Evolutionary conservation across 352 stramenopile genomes (phyloP).

Genomic region (Phytophthora crassamura): DNA sequence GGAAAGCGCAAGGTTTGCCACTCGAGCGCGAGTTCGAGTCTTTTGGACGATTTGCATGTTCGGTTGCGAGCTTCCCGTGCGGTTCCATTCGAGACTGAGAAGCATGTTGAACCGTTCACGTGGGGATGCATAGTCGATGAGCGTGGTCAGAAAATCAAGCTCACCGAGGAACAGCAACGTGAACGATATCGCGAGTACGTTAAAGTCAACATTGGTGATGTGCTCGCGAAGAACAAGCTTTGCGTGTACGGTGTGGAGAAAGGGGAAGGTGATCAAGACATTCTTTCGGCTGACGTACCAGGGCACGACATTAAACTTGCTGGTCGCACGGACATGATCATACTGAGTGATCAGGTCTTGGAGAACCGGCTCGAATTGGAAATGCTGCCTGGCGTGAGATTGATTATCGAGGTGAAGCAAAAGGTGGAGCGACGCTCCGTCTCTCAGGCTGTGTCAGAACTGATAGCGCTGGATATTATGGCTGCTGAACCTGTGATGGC

Average conservation of each 20-base stretch:
- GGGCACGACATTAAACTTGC: conserved; percentile 28
- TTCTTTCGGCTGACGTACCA: conserved; percentile 29
- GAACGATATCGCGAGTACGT: conserved; percentile 33
- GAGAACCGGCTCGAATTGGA: conserved; percentile 13
- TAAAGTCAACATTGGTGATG: no score
- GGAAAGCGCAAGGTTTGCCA: conserved; percentile 15
- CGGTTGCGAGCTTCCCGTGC: conserved; percentile 8
- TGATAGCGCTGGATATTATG: conserved; percentile 36
- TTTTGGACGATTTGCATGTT: conserved; percentile 23
- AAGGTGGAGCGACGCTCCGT: conserved; percentile 21
- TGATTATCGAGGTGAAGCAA: conserved; percentile 38
- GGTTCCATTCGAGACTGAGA: conserved; percentile 12
- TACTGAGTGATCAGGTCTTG: conserved; percentile 31
- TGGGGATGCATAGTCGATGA: conserved; percentile 26
- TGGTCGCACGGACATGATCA: conserved; percentile 32
- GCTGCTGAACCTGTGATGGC: no score
- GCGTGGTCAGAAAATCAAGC: conserved; percentile 16
- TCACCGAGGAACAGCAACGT: conserved; percentile 30
- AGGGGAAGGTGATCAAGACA: conserved; percentile 21
- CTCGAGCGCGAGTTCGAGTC: conserved; percentile 19
- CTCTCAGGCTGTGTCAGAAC: conserved; percentile 23
- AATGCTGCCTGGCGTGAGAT: conserved; percentile 26
- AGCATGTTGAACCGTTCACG: conserved; percentile 32
- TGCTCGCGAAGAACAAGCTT: no score
- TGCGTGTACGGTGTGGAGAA: conserved; percentile 13